Base-by-base conservation (phyloP, 495 filamentous ascomycete species). In the Peziza echinospora region DNA sequence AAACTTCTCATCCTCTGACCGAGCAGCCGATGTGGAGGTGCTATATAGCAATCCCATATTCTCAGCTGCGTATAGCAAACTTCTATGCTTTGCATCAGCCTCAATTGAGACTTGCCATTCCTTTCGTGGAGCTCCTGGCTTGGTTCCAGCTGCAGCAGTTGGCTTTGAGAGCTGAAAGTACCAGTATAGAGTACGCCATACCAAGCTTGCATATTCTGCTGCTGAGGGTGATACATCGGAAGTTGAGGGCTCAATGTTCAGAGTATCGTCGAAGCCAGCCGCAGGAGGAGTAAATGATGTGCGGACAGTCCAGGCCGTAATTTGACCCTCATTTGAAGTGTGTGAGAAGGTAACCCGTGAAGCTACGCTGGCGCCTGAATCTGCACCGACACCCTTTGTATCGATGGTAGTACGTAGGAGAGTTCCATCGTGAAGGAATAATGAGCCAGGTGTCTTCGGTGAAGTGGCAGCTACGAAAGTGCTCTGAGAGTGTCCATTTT, bases 111-210 rank as follows among this genome's bases (percentile, higher is more conserved):
- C 75, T 11, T 75, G 67, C 89, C 89, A 97, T n/a, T 86, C 76
- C 19, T 81, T 83, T 47, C 71, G 75, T 0, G 89, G 91, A 46
- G 69, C 75, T 7, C 83, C 87, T 1, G 24, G 58, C 17, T 49
- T 46, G 3, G 37, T 22, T 5, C 43, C 26, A 4, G 49, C 19
- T 23, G 45, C 24, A 0, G 67, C 60, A 1, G 56, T 41, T 1
- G 80, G 78, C 26, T 68, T 64, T 1, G 71, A 69, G 51, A 83
- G 78, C 58, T 94, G 85, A 59, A 96, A 97, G 64, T 96, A 97
- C 91, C 91, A 96, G 62, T 79, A 91, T 25, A 96, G 64, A 1
- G 82, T 85, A 23, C 82, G 75, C 84, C 87, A 97, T 5, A 96
- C 72, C 82, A 93, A 87, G 82, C 92, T 81, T 48, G 86, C 86